Evolutionary conservation across 139 green algal species (phyloP), one percentile per base, ranked within the genome.

Genomic region (Tetradesmus obliquus): DNA sequence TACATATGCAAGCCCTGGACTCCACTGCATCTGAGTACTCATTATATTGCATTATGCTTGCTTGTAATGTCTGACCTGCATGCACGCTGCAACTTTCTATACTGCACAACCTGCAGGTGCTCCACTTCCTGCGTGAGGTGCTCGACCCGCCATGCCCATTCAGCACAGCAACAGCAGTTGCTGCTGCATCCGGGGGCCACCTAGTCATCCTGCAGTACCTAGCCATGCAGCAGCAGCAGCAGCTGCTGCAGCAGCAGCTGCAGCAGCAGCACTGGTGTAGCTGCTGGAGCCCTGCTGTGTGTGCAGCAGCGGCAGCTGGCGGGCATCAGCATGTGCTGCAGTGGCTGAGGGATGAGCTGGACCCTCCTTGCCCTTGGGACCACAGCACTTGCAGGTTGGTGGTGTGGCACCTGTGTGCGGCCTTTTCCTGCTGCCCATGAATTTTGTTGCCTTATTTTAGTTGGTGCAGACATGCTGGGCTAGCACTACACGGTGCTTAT

Each of bases 131-230:
- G 66, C 66, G 66, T 76, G 66, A 76, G 5, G 66, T 76, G 15
- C 2, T 76, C 2, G 10, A 76, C 66, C 66, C 66, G n/a, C 66
- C 66, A 17, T 76, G 66, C 12, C 66, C 66, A 24, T 76, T 76
- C 66, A 76, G 66, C 66, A 76, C 66, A 76, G 66, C 66, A 76
- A 76, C 66, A 76, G 66, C 66, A 76, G 66, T 76, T 76, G 66
- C 66, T 3, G 66, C 66, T 76, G 66, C 66, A 24, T 76, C 66
- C n/a, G 9, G 66, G 5, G 66, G 66, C 15, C 66, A 76, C 66
- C 66, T 76, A 13, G 15, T 19, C n/a, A 19, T 76, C 66, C 10
- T 76, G 66, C 15, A 76, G 66, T 76, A 76, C 66, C 66, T 76
- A 76, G 66, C 66, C 66, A 12, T 24, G 66, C 66, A 76, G 66